Evolutionary conservation across 768 basidiomycete species (phyloP), one percentile per base, ranked within the genome.

Genomic region (Lactifluus volemus): DNA sequence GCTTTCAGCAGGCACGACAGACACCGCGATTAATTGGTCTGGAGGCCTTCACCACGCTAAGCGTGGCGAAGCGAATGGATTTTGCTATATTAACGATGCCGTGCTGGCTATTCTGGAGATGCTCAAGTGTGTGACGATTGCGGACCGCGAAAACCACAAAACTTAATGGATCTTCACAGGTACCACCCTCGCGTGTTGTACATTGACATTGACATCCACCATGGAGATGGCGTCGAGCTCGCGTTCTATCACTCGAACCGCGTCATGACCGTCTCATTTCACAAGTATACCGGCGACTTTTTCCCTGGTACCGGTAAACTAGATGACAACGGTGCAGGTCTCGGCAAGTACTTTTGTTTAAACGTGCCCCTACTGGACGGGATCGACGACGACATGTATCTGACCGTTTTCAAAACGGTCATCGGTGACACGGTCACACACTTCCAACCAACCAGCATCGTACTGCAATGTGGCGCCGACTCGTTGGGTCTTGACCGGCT

Each of bases 21-120:
- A 99, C 73, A 98, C 96, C 47, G 97, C 97, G 0, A 92, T 99
- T 68, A 98, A 98, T 70, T 99, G 97, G 97, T 94, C 94, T 21
- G 97, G 97, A 0, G 97, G 97, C 0, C 79, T 99, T 19, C 97
- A 99, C 73, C 97, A 99, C 68, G 97, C 96, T 2, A 98, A 98
- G 76, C 88, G 95, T 64, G 90, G 92, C 0, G 96, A 98, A 75
- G 95, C 97, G 8, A 98, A 94, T 68, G 96, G 96, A 2, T 99
- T 99, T 72, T 99, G 96, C 74, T 99, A 98, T 71, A 83, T 98
- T 21, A 99, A 99, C 71, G 95, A 98, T 70, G 94, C 96, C 44
- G 95, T 98, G 1, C 78, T 99, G 0, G 93, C 87, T 0, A 97
- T 99, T 52, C 76, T 98, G 17, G 96, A 99, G 68, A 79, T 99